Conservation (phyloP, 208 protist genomes). For the Leishmania tropica region DNA sequence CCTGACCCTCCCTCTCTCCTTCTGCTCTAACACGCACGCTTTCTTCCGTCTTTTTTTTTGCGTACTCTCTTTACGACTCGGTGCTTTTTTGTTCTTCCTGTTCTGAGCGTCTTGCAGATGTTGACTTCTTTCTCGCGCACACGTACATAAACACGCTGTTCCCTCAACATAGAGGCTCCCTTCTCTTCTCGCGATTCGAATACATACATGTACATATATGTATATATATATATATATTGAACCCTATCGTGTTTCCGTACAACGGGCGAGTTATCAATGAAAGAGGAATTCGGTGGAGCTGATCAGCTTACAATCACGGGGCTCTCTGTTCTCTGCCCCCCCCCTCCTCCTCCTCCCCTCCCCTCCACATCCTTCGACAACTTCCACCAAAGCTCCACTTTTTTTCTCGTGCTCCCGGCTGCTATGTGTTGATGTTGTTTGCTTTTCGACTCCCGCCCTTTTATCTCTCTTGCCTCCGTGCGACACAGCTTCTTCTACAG, state of each 20-base stretch:
- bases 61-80: not conserved
- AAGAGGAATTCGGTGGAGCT: not conserved
- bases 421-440: not conserved
- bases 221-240: not conserved
- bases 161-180: not conserved
- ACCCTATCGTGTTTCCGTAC: not conserved
- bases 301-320: not conserved
- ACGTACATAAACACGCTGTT: not conserved
- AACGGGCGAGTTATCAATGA: not conserved
- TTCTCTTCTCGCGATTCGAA: not conserved
- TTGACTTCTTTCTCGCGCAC: not conserved
- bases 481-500: not conserved
- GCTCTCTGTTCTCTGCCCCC: not conserved
- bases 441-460: not conserved
- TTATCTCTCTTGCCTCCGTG: not conserved
- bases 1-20: not conserved
- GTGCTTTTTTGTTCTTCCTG: not conserved
- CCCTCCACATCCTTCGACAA: not conserved
- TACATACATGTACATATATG: not conserved
- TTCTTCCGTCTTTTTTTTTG: not conserved
- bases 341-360: not conserved
- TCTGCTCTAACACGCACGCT: not conserved
- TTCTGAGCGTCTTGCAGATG: not conserved
- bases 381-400: not conserved
- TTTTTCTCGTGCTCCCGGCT: not conserved